Conservation (phyloP, 108 stramenopile genomes). For the Conticribra guillardii region DNA sequence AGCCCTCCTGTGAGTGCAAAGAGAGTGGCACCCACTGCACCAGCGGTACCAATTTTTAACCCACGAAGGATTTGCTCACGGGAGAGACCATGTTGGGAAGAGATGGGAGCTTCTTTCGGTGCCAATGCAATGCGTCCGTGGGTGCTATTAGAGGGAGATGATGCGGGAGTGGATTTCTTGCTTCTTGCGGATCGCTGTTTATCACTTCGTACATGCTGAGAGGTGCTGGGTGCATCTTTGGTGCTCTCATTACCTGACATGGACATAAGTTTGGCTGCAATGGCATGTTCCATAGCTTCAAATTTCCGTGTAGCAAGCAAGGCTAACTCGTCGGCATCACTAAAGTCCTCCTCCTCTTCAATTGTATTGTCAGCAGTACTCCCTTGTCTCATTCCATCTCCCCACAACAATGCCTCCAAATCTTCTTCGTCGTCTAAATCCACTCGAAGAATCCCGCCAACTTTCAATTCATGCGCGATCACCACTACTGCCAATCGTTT, state of each 20-base stretch:
- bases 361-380: neutral
- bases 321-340: constrained; percentile 39
- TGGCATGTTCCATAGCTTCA: constrained; percentile 79
- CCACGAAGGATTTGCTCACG: constrained; percentile 68
- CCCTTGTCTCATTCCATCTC: neutral
- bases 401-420: constrained; percentile 23
- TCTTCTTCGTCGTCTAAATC: constrained; percentile 46
- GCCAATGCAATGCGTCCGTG: constrained; percentile 49
- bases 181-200: neutral
- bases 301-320: constrained; percentile 78
- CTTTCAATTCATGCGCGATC: constrained; percentile 69
- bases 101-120: constrained; percentile 34
- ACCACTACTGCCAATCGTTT: constrained; percentile 83
- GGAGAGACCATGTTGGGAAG: constrained; percentile 52
- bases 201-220: neutral
- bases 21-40: constrained; percentile 69
- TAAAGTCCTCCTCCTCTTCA: constrained; percentile 10
- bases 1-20: constrained; percentile 81
- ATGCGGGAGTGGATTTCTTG: constrained; percentile 3
- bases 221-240: constrained; percentile 7
- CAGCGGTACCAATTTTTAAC: constrained; percentile 75
- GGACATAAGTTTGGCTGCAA: constrained; percentile 69
- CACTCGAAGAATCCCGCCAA: constrained; percentile 42
- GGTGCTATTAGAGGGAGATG: constrained; percentile 27
- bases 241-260: constrained; percentile 40